Evolutionary conservation across 495 filamentous ascomycete species (phyloP), one percentile per base, ranked within the genome.

Genomic region (Diplogelasinospora grovesii): DNA sequence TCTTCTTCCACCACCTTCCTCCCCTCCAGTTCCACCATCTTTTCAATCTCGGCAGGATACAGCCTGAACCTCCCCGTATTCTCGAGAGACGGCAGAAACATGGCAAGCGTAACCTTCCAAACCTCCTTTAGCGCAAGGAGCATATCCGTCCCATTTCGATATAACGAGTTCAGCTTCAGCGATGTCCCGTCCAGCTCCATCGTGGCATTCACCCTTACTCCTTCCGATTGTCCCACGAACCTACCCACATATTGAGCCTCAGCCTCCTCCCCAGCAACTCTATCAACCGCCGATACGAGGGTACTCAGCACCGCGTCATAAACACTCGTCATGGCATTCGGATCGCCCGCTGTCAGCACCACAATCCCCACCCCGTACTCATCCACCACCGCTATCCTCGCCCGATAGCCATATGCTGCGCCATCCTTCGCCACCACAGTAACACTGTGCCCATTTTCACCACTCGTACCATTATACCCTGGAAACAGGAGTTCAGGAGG

Each of bases 81-180:
- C 28, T 11, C 22, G 2, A 34, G 50, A 4, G 24, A 43, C 36
- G 43, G 37, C 11, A 46, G 54, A 8, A 23, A 29, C 13, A 2
- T 15, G 8, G 31, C 38, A 6, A 47, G 1, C 9, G 43, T 48
- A 1, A 20, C 25, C 0, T 27, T 3, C 34, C 39, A 54, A 4
- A 50, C 19, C 9, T 34, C 22, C 8, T 22, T 5, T 10, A 54
- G 23, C 23, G 14, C 34, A 3, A 28, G 25, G 3, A 54, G 6
- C 4, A 63, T 54, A 43, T 71, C 52, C 2, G 49, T 54, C 11
- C 63, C 61, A 29, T 69, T 64, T 32, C 59, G 59, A 14, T 56
- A 33, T 34, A 68, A 59, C n/a, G 47, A 31, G 8, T 50, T 35
- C 7, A 73, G 10, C 22, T 35, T 50, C 2, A 54, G 49, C 4